These are phyloP conservation scores for Fusarium buharicum DNA, from an alignment of 2,329 filamentous ascomycete genomes.

Conservation along the genomic window DNA sequence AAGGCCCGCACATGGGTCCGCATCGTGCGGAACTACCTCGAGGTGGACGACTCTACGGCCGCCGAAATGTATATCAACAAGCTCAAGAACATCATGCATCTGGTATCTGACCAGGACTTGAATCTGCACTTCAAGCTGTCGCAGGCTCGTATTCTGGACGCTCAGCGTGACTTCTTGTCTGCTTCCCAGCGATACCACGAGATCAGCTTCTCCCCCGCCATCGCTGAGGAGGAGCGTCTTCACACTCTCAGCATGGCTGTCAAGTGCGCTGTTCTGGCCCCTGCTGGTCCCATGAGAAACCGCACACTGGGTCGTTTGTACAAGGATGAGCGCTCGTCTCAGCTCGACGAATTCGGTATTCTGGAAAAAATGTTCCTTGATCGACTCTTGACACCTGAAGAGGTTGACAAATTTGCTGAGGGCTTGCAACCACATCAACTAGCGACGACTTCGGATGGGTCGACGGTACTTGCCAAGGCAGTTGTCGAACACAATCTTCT, in stretches of 20 bases:
- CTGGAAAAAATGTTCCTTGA: conserved; percentile 98
- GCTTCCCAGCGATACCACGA: conserved; percentile 89
- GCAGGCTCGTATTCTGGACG: conserved; percentile 92
- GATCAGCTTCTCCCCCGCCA: conserved; percentile 78
- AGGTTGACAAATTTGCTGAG: conserved; percentile 86
- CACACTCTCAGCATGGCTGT: conserved; percentile 88
- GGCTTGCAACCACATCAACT: conserved; percentile 88
- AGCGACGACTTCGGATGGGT: conserved; percentile 87
- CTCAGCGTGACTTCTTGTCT: conserved; percentile 87
- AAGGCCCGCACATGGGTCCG: conserved; percentile 90
- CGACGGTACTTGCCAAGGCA: conserved; percentile 90
- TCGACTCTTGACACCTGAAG: conserved; percentile 79
- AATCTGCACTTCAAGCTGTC: conserved; percentile 89
- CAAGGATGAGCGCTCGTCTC: conserved; percentile 86
- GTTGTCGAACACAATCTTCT: conserved; percentile 97
- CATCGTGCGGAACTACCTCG: conserved; percentile 92
- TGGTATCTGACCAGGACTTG: conserved; percentile 76
- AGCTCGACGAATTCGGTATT: conserved; percentile 84
- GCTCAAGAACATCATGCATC: conserved; percentile 90
- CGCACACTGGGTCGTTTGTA: conserved; percentile 84
- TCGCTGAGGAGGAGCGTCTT: conserved; percentile 88
- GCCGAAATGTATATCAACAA: conserved; percentile 93
- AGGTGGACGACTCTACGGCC: conserved; percentile 87
- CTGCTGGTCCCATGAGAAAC: conserved; percentile 86
- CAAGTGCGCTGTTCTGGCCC: conserved; percentile 90